Conservation (phyloP, 345 rosid species). For the Carallia brachiata region DNA sequence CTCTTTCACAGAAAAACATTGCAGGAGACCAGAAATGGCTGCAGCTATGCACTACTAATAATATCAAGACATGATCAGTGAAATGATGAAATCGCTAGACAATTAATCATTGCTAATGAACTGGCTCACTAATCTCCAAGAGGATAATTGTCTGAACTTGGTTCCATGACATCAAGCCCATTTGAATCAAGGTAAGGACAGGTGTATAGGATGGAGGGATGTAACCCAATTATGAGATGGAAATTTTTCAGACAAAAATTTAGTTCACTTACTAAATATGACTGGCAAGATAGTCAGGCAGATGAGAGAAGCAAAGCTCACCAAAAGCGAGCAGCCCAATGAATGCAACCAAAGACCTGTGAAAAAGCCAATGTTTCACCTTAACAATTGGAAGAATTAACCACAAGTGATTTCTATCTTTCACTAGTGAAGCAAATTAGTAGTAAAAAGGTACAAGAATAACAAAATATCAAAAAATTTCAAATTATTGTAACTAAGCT, state of each 20-base stretch:
- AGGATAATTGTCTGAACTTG: too few species aligned
- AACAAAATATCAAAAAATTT: too few species aligned
- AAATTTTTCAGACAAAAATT: too few species aligned
- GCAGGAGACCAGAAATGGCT: neutral
- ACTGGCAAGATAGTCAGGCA: conserved; percentile 82
- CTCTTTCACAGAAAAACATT: neutral
- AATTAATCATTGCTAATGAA: conserved; percentile 3
- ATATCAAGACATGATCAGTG: neutral
- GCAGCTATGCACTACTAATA: too few species aligned
- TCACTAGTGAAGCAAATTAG: neutral
- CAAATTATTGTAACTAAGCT: too few species aligned
- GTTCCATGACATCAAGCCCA: too few species aligned
- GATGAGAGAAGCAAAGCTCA: conserved; percentile 94
- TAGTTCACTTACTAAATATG: conserved; percentile 60
- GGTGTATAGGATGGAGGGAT: too few species aligned
- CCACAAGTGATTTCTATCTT: too few species aligned
- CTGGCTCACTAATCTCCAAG: neutral
- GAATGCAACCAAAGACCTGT: conserved; percentile 78
- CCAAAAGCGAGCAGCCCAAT: conserved; percentile 95
- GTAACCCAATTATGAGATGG: too few species aligned
- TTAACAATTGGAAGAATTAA: too few species aligned
- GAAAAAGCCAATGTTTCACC: neutral
- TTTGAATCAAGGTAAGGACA: too few species aligned
- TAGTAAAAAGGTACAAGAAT: neutral
- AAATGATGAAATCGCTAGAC: conserved; percentile 6